Base-by-base conservation (phyloP, 2,329 filamentous ascomycete species). In the Cladosporium sp. region DNA sequence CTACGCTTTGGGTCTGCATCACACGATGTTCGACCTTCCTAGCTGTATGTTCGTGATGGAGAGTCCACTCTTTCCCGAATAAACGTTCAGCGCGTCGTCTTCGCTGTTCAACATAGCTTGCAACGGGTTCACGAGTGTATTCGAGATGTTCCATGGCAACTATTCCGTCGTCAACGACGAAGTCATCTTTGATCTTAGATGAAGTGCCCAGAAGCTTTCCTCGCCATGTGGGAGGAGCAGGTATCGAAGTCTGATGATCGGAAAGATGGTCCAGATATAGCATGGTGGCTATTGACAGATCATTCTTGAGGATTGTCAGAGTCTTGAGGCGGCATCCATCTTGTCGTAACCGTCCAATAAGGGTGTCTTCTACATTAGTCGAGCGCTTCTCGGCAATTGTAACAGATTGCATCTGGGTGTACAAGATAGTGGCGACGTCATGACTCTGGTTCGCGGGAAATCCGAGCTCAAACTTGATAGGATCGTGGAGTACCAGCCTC, bases 401-500 rank as follows among this genome's bases (percentile, higher is more conserved):
- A 32, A 52, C 34, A 53, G 37, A 35, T 4, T 52, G 36, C 3
- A 51, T 37, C n/a, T 35, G 48, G 3, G 39, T 7, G 15, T 40
- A 55, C 13, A 61, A 52, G 10, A 72, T 51, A 1, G 61, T 55
- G 4, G 73, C 36, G 1, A 54, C 15, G n/a, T 58, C 62, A 5
- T 68, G 66, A 57, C 60, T 58, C 45, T 5, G 36, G 19, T 8
- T 10, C 5, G 3, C 19, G 9, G 20, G 4, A 9, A 24, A 5
- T n/a, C n/a, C 17, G 12, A 47, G 19, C 17, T 47, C 19, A n/a
- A 55, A 47, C 3, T 22, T 28, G 19, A 34, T 20, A 36, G 52
- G 52, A 10, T 55, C 52, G 13, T 47, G 28, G 3, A 55, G 40
- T 10, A 10, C 12, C 34, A 15, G 9, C 6, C 13, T 25, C 4